Evolutionary conservation across 495 filamentous ascomycete genomes (phyloP).

Genomic region (Usnea hakonensis): DNA sequence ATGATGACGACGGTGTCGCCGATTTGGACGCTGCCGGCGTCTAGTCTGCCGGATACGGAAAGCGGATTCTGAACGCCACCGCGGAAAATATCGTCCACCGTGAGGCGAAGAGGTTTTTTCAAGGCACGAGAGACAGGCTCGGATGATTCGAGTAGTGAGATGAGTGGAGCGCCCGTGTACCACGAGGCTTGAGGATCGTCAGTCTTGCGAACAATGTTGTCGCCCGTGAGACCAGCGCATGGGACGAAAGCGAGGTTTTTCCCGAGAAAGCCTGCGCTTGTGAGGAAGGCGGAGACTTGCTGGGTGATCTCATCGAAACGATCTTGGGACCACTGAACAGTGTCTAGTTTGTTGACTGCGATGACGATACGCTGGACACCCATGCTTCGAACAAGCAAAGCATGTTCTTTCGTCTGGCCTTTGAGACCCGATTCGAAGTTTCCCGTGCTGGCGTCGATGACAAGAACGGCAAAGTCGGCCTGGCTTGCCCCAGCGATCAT

Average conservation of each 20-base stretch:
- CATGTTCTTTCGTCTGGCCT: slow-evolving; percentile 92
- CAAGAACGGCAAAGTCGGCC: slow-evolving; percentile 91
- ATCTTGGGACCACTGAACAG: slow-evolving; percentile 66
- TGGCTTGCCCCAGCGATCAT: slow-evolving; percentile 97
- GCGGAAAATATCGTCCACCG: slow-evolving; percentile 74
- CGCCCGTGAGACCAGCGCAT: slow-evolving; percentile 78
- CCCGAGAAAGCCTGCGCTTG: slow-evolving; percentile 65
- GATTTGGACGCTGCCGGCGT: slow-evolving; percentile 71
- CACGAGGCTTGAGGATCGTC: slow-evolving; percentile 53
- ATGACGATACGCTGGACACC: slow-evolving; percentile 82
- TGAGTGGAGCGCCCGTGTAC: slow-evolving; percentile 72
- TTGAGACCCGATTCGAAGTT: slow-evolving; percentile 89
- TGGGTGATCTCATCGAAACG: slow-evolving; percentile 79
- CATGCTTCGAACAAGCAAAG: slow-evolving; percentile 82
- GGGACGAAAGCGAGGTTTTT: slow-evolving; percentile 82
- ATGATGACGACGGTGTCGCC: slow-evolving; percentile 74
- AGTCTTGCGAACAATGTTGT: slow-evolving; percentile 65
- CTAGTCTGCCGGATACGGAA: slow-evolving; percentile 78
- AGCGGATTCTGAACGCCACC: slow-evolving; percentile 65
- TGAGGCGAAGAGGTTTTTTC: slow-evolving; percentile 74
- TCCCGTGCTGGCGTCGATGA: slow-evolving; percentile 80
- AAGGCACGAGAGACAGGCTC: slow-evolving; percentile 63
- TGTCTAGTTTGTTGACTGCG: slow-evolving; percentile 92
- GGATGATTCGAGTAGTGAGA: slow-evolving; percentile 75
- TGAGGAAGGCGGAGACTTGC: slow-evolving; percentile 76